These are phyloP conservation scores for Melaleuca quinquenervia DNA, from an alignment of 345 rosid species.

Conservation along the genomic window DNA sequence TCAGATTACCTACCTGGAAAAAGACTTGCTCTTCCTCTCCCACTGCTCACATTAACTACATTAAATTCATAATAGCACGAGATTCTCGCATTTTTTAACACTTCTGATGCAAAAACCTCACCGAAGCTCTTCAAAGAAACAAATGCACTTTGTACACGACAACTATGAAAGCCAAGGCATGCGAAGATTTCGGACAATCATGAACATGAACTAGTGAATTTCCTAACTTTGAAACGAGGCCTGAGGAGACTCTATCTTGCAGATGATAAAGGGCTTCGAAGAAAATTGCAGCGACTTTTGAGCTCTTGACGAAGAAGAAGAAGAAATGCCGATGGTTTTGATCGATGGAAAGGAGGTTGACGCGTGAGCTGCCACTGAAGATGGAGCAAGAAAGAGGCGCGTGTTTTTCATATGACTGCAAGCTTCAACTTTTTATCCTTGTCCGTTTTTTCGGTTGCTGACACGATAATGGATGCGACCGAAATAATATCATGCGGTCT, in stretches of 20 bases:
- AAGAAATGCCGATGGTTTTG: constrained; percentile 7
- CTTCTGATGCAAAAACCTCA: background rate
- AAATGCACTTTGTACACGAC: background rate
- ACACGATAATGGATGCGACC: background rate
- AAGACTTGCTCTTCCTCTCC: background rate
- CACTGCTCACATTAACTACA: background rate
- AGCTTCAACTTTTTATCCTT: background rate
- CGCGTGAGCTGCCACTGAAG: constrained; percentile 29
- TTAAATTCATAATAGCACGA: background rate
- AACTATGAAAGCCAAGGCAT: background rate
- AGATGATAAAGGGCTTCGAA: constrained; percentile 18
- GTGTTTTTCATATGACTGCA: background rate
- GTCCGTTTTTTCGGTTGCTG: background rate
- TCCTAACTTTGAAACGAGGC: background rate
- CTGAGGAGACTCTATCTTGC: constrained; percentile 1
- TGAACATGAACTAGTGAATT: background rate
- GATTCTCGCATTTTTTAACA: background rate
- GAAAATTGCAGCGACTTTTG: background rate
- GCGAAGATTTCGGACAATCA: background rate
- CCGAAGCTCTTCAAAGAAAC: background rate
- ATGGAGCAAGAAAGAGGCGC: no score
- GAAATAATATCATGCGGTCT: background rate
- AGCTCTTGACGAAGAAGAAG: background rate
- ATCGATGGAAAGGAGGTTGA: constrained; percentile 11
- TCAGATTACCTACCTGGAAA: background rate